Evolutionary conservation across 148 eudicot species (phyloP), one percentile per base, ranked within the genome.

Genomic region (Fagopyrum homotropicum): DNA sequence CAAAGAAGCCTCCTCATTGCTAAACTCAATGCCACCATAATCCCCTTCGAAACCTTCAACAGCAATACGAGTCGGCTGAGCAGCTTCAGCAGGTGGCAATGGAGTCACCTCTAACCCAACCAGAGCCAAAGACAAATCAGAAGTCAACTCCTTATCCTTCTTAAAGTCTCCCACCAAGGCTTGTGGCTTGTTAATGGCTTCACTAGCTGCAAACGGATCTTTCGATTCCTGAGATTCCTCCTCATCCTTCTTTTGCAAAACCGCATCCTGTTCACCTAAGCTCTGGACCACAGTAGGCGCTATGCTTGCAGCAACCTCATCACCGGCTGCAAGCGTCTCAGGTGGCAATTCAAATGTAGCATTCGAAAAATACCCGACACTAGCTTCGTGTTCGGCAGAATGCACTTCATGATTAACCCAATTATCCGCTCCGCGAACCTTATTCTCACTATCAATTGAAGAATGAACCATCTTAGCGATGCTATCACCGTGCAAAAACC

Each of bases 11-110:
- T 88, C 93, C 14, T 94, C 98, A 50, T 85, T 84, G 75, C 89
- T 80, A 77, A 94, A 94, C 89, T 94, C 98, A 63, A 94, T 87
- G 61, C 98, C 98, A 81, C 98, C 98, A 77, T 94, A 94, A 46
- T 91, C 89, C 76, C 98, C 98, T 84, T 94, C 98, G 76, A 94
- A 94, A 26, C 98, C 98, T 79, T 94, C 98, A 16, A 94, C 96
- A 43, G 95, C 91, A 29, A 91, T 91, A 52, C 82, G 91, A 0
- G 97, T 94, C 15, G 97, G 90, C 75, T 94, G 84, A 16, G 95
- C 88, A 12, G 98, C 97, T 63, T 92, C 98, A 16, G 97, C 85
- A 56, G 97, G 96, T 3, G 97, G 98, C 80, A 94, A 70, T 7
- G 90, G 82, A 44, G 98, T 91, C 40, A 94, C 97, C 11, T 94